phyloP scores from a whole-genome alignment of 208 protist genomes.

The Naegleria fowleri region DNA sequence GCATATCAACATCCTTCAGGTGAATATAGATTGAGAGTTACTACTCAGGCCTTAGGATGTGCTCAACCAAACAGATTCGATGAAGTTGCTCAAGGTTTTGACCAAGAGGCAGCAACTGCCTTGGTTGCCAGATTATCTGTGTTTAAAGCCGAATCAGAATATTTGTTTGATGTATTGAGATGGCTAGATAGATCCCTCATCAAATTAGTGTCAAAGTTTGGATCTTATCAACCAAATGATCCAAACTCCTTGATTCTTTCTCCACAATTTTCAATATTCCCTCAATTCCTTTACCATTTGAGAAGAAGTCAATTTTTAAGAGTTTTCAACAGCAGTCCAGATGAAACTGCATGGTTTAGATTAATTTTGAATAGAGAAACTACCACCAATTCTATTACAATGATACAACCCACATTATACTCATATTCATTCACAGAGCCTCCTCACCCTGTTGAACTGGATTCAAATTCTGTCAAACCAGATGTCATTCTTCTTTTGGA shows the following conservation, averaged over 20 bases:
- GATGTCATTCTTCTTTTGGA: constrained; percentile 96
- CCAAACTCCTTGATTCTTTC: constrained; percentile 77
- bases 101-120: constrained; percentile 94
- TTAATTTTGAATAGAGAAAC: constrained; percentile 89
- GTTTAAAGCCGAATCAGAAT: constrained; percentile 89
- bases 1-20: constrained; percentile 80
- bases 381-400: constrained; percentile 82
- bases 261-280: constrained; percentile 88
- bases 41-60: constrained; percentile 48
- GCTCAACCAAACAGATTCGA: constrained; percentile 15
- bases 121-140: constrained; percentile 92
- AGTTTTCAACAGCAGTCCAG: constrained; percentile 94
- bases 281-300: constrained; percentile 98
- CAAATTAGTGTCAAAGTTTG: constrained; percentile 89
- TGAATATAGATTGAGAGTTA: constrained; percentile 71
- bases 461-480: constrained; percentile 69
- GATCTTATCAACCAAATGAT: constrained; percentile 79
- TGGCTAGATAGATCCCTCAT: constrained; percentile 98
- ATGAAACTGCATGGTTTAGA: constrained; percentile 94
- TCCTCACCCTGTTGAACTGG: constrained; percentile 79
- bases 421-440: constrained; percentile 80
- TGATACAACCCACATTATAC: constrained; percentile 97
- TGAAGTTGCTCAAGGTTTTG: constrained; percentile 71
- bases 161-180: constrained; percentile 91
- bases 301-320: constrained; percentile 90